A percentile compares a stretch with the other conserved stretches of the same genome.
Conservation (phyloP, 768 basidiomycete species). For the Tremella mesenterica region DNA sequence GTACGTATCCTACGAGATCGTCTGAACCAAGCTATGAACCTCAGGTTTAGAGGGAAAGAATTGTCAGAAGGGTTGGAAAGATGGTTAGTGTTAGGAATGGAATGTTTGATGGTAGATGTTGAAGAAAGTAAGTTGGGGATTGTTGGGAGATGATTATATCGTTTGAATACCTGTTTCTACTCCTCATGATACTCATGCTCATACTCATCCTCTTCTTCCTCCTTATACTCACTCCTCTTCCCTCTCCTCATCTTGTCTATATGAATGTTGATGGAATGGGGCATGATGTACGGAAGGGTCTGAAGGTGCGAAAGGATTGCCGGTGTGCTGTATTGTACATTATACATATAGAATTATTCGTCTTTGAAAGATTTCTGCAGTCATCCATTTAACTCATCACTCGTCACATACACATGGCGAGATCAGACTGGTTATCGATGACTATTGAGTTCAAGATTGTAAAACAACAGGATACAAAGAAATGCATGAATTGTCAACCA, state of each 20-base stretch:
- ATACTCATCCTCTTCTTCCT: background rate
- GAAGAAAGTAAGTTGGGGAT: slow-evolving; percentile 9
- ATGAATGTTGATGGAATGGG: background rate
- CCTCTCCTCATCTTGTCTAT: background rate
- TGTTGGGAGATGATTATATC: background rate
- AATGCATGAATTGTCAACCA: too few species aligned
- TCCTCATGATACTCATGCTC: slow-evolving; percentile 3
- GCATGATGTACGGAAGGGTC: background rate
- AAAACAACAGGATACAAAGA: too few species aligned
- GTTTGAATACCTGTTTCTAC: background rate
- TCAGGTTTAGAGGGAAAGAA: slow-evolving; percentile 58
- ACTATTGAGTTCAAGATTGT: too few species aligned
- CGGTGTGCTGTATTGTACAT: too few species aligned
- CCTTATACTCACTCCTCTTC: background rate
- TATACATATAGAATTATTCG: too few species aligned
- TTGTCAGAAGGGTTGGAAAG: slow-evolving; percentile 54
- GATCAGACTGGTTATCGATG: too few species aligned
- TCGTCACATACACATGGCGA: too few species aligned
- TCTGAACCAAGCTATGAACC: slow-evolving; percentile 52
- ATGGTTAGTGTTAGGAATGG: slow-evolving; percentile 68
- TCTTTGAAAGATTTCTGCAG: too few species aligned
- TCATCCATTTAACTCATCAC: too few species aligned
- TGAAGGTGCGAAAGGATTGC: too few species aligned
- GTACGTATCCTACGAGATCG: slow-evolving; percentile 68
- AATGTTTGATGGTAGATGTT: slow-evolving; percentile 29